Evolutionary conservation across 2,329 filamentous ascomycete species (phyloP).

Genomic region (Penicillium olsonii): DNA sequence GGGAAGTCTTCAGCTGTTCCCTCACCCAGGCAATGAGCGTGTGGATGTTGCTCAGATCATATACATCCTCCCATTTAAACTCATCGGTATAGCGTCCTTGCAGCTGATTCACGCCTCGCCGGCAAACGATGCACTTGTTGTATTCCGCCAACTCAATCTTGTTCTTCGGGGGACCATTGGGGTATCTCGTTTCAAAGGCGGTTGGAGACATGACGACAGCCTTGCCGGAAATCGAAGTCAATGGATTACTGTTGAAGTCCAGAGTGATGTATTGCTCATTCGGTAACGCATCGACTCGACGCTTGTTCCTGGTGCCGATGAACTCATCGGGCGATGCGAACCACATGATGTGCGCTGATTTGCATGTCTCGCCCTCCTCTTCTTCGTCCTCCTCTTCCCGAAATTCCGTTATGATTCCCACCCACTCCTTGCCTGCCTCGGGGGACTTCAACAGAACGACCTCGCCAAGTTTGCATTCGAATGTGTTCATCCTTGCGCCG

Average conservation of each 20-base stretch:
- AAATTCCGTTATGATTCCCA: constrained; percentile 85
- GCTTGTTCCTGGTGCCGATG: constrained; percentile 79
- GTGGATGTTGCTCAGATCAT: constrained; percentile 65
- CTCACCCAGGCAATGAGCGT: constrained; percentile 68
- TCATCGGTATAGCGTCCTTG: constrained; percentile 91
- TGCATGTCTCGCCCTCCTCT: constrained; percentile 53
- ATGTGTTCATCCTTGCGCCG: constrained; percentile 78
- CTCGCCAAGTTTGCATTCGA: constrained; percentile 80
- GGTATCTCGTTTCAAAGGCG: constrained; percentile 68
- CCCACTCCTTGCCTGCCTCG: constrained; percentile 84
- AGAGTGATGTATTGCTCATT: constrained; percentile 93
- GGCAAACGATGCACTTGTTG: constrained; percentile 87
- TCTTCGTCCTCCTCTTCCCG: constrained; percentile 70
- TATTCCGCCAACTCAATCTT: constrained; percentile 63
- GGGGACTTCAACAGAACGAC: constrained; percentile 85
- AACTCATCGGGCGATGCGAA: constrained; percentile 85
- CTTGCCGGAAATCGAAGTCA: constrained; percentile 87
- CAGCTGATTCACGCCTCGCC: constrained; percentile 82
- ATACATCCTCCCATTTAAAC: constrained; percentile 88
- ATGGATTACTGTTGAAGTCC: constrained; percentile 81
- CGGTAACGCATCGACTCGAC: constrained; percentile 75
- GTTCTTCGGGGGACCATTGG: constrained; percentile 71
- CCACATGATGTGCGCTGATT: constrained; percentile 90
- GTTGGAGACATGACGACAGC: constrained; percentile 75
- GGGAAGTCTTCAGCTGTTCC: constrained; percentile 64